Conservation (phyloP, 2,329 filamentous ascomycete species). For the Nemania bipapillata region DNA sequence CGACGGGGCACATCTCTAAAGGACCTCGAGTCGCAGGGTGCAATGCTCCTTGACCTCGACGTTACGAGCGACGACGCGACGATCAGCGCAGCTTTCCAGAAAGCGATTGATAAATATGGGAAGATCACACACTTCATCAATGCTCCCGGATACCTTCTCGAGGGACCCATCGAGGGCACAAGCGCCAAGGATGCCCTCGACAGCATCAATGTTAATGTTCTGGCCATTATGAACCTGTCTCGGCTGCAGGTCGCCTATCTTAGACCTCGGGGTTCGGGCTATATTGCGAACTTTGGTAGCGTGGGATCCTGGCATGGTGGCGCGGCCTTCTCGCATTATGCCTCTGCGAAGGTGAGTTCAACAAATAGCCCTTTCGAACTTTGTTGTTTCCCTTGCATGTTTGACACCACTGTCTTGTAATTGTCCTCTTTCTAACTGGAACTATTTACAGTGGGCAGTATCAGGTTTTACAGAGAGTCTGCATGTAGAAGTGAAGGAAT, state of each 20-base stretch:
- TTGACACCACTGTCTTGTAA: not conserved
- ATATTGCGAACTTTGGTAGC: constrained; percentile 57
- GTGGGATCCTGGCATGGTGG: constrained; percentile 53
- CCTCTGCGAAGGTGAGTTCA: constrained; percentile 51
- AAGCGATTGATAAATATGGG: constrained; percentile 51
- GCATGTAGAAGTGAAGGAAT: constrained; percentile 51
- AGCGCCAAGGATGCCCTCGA: constrained; percentile 48
- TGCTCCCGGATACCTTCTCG: constrained; percentile 59
- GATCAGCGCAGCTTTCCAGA: constrained; percentile 53
- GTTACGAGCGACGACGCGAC: constrained; percentile 55
- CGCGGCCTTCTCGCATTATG: constrained; percentile 52
- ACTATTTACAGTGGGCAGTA: constrained; percentile 49
- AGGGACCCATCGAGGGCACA: constrained; percentile 57
- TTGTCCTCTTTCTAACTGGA: not conserved
- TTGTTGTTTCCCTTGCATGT: not conserved
- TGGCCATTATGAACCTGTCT: constrained; percentile 55
- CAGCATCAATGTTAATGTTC: constrained; percentile 56
- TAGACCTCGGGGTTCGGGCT: constrained; percentile 49
- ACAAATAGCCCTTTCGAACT: not conserved
- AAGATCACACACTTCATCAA: constrained; percentile 62
- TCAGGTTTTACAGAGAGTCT: constrained; percentile 54
- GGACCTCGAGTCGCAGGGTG: constrained; percentile 58
- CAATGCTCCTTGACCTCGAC: constrained; percentile 59
- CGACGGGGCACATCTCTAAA: constrained; percentile 55
- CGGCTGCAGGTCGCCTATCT: constrained; percentile 54